Evolutionary conservation across 352 stramenopile genomes (phyloP).

Genomic region (Ophiocytium majus): DNA sequence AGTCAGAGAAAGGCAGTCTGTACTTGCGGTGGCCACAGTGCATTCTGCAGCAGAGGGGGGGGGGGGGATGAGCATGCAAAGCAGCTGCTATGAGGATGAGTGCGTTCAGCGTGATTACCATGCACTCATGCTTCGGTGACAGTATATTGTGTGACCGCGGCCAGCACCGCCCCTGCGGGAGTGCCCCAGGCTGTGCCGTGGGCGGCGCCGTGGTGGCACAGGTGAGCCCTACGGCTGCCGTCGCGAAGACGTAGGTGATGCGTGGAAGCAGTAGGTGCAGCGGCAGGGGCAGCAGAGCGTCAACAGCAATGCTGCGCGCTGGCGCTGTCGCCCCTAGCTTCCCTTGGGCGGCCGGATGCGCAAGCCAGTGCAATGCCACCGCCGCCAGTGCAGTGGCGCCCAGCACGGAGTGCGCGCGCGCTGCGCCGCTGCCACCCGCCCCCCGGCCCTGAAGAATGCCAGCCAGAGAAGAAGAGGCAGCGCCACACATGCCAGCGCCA

Average conservation of each 20-base stretch:
- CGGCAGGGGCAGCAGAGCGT: conserved; percentile 1
- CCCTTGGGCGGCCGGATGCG: background rate
- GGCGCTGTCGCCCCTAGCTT: no score
- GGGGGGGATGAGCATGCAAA: no score
- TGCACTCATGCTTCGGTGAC: no score
- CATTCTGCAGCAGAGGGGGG: no score
- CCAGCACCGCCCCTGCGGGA: background rate
- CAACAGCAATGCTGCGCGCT: no score
- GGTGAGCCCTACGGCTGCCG: conserved; percentile 8
- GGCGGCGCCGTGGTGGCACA: background rate
- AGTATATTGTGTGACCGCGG: no score
- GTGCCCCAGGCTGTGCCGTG: background rate
- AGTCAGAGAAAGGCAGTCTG: no score
- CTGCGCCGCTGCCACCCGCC: no score
- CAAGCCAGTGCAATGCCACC: conserved; percentile 22
- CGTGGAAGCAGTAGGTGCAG: conserved; percentile 35
- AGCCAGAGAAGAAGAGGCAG: conserved; percentile 25
- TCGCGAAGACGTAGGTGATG: conserved; percentile 26
- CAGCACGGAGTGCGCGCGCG: conserved; percentile 24
- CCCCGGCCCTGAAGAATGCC: no score
- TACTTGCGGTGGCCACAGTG: no score
- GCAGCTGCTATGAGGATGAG: no score
- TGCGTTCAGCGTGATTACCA: no score
- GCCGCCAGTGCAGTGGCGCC: conserved; percentile 30
- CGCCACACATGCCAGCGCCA: background rate